These are phyloP conservation scores for Penicillium odoratum DNA, from an alignment of 495 filamentous ascomycete species.

Conservation along the genomic window DNA sequence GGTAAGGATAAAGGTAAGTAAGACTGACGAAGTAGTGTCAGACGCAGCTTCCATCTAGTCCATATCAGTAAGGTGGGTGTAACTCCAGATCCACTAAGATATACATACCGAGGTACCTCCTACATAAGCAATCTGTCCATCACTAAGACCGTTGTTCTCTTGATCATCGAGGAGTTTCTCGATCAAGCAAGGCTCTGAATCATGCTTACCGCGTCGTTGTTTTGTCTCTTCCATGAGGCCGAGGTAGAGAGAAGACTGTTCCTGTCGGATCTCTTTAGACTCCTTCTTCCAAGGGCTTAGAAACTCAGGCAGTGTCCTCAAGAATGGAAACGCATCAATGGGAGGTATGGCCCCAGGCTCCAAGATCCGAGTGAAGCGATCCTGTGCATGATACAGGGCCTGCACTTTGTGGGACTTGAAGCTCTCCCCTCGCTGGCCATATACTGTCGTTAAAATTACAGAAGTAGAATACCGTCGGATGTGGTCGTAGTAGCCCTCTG, in stretches of 20 bases:
- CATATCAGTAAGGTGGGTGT: neutral
- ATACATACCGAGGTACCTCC: slow-evolving; percentile 1
- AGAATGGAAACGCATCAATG: neutral
- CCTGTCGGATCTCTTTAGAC: neutral
- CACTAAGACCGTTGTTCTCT: neutral
- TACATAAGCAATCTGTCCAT: slow-evolving; percentile 4
- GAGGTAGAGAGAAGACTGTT: neutral
- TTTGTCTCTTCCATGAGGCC: neutral
- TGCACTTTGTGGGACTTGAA: slow-evolving; percentile 2
- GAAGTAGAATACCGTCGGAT: slow-evolving; percentile 24
- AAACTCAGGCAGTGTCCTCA: slow-evolving; percentile 1
- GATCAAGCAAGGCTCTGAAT: neutral
- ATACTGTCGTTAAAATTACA: slow-evolving; percentile 17
- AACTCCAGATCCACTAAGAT: too few species aligned
- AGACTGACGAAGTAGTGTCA: neutral
- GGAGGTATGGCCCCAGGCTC: slow-evolving; percentile 5
- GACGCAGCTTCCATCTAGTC: slow-evolving; percentile 8
- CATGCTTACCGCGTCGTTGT: neutral
- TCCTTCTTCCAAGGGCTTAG: neutral
- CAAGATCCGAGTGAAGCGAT: slow-evolving; percentile 2
- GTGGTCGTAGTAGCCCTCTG: slow-evolving; percentile 21
- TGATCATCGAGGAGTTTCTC: neutral
- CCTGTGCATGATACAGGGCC: neutral
- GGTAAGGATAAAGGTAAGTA: slow-evolving; percentile 33
- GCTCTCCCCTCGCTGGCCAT: neutral